phyloP scores from a whole-genome alignment of 306 rosid genomes.

The Acacia crassicarpa region DNA sequence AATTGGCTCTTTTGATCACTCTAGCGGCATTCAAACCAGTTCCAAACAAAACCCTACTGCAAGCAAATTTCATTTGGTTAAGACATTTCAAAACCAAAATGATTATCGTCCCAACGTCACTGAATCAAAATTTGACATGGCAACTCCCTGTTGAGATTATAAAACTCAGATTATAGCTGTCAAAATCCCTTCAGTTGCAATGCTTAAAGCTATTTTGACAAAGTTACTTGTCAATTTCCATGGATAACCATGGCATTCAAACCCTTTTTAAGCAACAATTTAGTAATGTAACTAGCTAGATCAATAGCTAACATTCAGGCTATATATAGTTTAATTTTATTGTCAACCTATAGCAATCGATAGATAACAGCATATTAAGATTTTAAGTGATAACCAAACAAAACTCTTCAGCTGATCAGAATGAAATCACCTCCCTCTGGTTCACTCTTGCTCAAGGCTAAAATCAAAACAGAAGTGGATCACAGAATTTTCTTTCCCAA shows the following conservation, averaged over 20 bases:
- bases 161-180: neutral
- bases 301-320: neutral
- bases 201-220: neutral
- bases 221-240: neutral
- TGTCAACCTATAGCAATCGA: neutral
- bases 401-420: neutral
- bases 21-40: too few relatives aligned
- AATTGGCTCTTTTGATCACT: neutral
- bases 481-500: too few relatives aligned
- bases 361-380: neutral
- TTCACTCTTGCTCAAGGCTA: neutral
- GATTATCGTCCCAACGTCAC: neutral
- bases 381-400: neutral
- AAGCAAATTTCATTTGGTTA: neutral
- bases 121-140: too few relatives aligned
- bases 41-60: too few relatives aligned
- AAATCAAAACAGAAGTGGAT: too few relatives aligned
- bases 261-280: too few relatives aligned
- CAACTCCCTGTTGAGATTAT: neutral
- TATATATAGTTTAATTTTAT: too few relatives aligned
- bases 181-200: neutral
- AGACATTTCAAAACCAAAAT: too few relatives aligned
- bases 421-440: neutral
- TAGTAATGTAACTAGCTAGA: neutral
- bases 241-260: neutral